Conservation (phyloP, 1,284 basidiomycete species). For the Leccinum cinnamomeum region DNA sequence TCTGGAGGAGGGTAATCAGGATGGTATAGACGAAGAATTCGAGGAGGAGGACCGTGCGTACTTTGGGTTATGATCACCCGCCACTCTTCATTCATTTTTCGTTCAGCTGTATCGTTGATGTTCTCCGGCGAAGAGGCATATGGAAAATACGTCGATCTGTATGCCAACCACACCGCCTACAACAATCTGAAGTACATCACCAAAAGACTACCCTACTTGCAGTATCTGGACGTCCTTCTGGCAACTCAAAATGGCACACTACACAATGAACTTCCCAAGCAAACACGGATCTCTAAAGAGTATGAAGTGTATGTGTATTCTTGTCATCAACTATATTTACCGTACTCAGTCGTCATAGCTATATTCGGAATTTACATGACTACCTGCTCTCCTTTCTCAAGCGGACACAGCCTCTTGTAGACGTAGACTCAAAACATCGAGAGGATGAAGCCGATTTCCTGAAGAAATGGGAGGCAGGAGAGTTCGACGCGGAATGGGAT, state of each 20-base stretch:
- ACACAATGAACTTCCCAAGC: conserved; percentile 72
- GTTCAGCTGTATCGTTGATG: no score
- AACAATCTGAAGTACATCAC: conserved; percentile 86
- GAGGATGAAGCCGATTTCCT: conserved; percentile 73
- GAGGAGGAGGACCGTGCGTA: conserved; percentile 79
- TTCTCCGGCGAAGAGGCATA: conserved; percentile 68
- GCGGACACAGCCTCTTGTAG: conserved; percentile 85
- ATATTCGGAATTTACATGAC: conserved; percentile 77
- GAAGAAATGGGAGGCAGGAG: conserved; percentile 75
- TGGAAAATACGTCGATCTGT: conserved; percentile 93
- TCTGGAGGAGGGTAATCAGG: conserved; percentile 70
- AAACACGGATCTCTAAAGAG: conserved; percentile 71
- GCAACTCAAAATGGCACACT: conserved; percentile 54
- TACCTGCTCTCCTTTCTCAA: conserved; percentile 89
- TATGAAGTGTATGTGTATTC: conserved; percentile 70
- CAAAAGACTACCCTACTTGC: conserved; percentile 83
- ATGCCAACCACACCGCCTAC: conserved; percentile 85
- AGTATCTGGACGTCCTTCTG: conserved; percentile 86
- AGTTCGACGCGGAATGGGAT: conserved; percentile 76
- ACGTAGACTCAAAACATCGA: conserved; percentile 70
- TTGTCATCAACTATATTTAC: not conserved
- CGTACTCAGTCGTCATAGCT: conserved; percentile 46
- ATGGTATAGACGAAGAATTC: conserved; percentile 68
- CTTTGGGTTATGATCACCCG: conserved; percentile 1
- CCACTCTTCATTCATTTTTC: conserved; percentile 16